Conservation (phyloP, 1,139 yeast genomes). For the Taiozyma sp. region DNA sequence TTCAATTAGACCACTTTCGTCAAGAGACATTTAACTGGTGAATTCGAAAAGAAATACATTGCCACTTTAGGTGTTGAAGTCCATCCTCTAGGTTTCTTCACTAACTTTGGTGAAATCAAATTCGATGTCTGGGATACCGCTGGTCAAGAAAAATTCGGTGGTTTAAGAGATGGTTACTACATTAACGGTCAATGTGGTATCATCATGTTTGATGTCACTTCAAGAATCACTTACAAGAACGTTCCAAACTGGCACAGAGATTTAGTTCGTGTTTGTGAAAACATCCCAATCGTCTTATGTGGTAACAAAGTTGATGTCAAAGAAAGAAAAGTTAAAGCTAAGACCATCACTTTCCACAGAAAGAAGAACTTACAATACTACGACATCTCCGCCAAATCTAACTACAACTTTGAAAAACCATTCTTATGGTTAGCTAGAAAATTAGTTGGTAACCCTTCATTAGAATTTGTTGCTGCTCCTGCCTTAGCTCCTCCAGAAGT, state of each 20-base stretch:
- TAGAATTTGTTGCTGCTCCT: constrained; percentile 98
- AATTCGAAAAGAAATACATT: constrained; percentile 97
- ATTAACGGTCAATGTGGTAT: constrained; percentile 99
- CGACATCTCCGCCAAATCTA: constrained; percentile 99
- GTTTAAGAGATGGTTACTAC: constrained; percentile 98
- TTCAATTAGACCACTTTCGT: constrained; percentile 82
- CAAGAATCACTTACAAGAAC: constrained; percentile 98
- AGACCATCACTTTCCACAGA: constrained; percentile 99
- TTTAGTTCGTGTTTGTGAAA: constrained; percentile 98
- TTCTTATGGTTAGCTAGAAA: constrained; percentile 99
- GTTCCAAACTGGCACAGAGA: constrained; percentile 99
- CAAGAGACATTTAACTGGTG: constrained; percentile 99
- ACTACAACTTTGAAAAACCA: constrained; percentile 99
- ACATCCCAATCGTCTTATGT: constrained; percentile 97
- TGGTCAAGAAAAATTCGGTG: constrained; percentile 99
- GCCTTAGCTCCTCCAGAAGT: constrained; percentile 99
- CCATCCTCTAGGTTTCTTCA: constrained; percentile 97
- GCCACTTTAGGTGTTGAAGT: constrained; percentile 99
- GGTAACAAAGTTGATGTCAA: constrained; percentile 99
- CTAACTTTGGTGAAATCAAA: constrained; percentile 98
- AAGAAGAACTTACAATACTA: constrained; percentile 99
- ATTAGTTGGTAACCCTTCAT: constrained; percentile 95
- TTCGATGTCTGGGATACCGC: constrained; percentile 99
- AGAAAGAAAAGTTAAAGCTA: constrained; percentile 99
- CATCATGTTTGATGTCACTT: constrained; percentile 99